A percentile compares a stretch with the other conserved stretches of the same genome.
These are phyloP conservation scores for Yarrowia divulgata DNA, from an alignment of 805 yeast genomes.

Conservation along the genomic window DNA sequence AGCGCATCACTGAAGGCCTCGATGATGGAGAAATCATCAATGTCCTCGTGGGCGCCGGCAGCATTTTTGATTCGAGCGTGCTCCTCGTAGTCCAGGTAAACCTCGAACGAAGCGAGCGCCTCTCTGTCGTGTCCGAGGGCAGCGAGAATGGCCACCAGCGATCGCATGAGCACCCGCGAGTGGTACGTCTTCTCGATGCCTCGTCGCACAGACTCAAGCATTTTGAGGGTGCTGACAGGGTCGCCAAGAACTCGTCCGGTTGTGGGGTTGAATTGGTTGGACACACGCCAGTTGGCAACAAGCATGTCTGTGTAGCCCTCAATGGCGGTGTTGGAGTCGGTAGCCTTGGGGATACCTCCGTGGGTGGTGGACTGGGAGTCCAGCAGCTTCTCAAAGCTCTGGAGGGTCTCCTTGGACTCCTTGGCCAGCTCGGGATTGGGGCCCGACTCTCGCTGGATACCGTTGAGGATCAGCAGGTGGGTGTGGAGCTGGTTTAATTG, in stretches of 20 bases:
- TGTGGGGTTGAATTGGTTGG: conserved; percentile 38
- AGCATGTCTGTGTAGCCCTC: conserved; percentile 44
- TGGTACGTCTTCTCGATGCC: conserved; percentile 48
- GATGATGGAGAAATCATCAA: conserved; percentile 44
- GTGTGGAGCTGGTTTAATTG: conserved; percentile 39
- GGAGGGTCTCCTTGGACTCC: conserved; percentile 41
- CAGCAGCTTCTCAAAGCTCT: conserved; percentile 42
- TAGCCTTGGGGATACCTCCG: conserved; percentile 43
- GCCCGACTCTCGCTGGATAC: conserved; percentile 34
- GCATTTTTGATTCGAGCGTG: conserved; percentile 44
- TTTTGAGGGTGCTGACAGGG: conserved; percentile 41
- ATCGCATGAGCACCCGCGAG: conserved; percentile 50
- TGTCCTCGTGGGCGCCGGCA: conserved; percentile 45
- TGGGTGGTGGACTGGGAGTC: conserved; percentile 6
- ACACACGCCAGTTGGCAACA: conserved; percentile 44
- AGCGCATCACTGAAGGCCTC: conserved; percentile 42
- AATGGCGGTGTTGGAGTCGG: conserved; percentile 43
- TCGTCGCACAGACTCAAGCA: conserved; percentile 42
- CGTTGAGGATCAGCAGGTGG: conserved; percentile 38
- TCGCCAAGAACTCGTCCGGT: conserved; percentile 40
- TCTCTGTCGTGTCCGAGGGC: conserved; percentile 47
- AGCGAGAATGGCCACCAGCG: conserved; percentile 45
- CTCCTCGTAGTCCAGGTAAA: conserved; percentile 48
- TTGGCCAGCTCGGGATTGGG: conserved; percentile 31
- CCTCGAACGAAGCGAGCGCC: conserved; percentile 49